A percentile compares a stretch with the other conserved stretches of the same genome.
Evolutionary conservation across 148 eudicot genomes (phyloP).

Genomic region (Agrostemma githago): DNA sequence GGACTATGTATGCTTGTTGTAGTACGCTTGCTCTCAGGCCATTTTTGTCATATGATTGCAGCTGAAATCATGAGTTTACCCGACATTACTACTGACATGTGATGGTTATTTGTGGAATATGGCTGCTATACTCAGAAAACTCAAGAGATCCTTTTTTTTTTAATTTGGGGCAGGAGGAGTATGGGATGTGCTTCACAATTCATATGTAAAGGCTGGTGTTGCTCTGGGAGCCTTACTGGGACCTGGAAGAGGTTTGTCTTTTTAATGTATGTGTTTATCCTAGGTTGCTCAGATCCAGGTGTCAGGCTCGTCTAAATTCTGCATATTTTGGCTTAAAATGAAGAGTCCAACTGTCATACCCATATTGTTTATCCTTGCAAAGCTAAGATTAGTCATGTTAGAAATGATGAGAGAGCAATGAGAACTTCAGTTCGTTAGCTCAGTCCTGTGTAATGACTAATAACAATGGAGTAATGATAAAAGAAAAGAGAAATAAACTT

Average conservation of each 20-base stretch:
- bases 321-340: too few relatives aligned
- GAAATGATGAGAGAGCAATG: background rate
- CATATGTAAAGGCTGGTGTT: conserved; percentile 75
- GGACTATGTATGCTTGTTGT: background rate
- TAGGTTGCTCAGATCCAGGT: too few relatives aligned
- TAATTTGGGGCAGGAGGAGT: conserved; percentile 48
- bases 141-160: conserved; percentile 7
- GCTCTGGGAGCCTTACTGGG: conserved; percentile 85
- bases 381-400: background rate
- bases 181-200: conserved; percentile 72
- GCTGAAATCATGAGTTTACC: background rate
- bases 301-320: too few relatives aligned
- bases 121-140: conserved; percentile 3
- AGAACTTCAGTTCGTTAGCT: background rate
- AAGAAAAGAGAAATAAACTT: background rate
- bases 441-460: background rate
- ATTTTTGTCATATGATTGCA: background rate
- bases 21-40: background rate
- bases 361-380: background rate
- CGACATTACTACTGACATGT: conserved; percentile 1
- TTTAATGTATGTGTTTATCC: background rate
- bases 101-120: background rate
- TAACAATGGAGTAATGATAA: background rate
- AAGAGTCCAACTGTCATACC: too few relatives aligned
- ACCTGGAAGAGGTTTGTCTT: conserved; percentile 83